Base-by-base conservation (phyloP, 768 basidiomycete genomes). In the Boletus rubroflammeus region DNA sequence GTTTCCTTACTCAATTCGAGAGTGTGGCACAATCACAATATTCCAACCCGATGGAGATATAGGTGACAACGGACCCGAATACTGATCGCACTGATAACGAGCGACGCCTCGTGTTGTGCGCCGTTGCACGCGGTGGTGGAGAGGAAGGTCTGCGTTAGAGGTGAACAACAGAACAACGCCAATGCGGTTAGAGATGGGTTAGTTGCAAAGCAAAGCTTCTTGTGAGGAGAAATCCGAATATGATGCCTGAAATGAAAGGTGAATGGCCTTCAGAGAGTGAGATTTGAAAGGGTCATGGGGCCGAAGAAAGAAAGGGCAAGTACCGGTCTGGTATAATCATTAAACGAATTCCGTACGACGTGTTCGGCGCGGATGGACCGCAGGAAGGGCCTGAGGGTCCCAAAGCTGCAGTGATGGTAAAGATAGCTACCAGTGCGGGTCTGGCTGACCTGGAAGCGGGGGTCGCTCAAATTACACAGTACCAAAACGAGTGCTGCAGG, bases 51-150 rank as follows among this genome's bases (percentile, higher is more conserved):
- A 52, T 15, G 47, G 49, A 29, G 43, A 38, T 43, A 46, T 29
- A 49, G 17, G 42, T 44, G 36, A 43, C 44, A 48, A 50, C 60
- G 58, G 59, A 46, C 38, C 60, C 62, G 62, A 58, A 41, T 31
- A 39, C 17, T 35, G 47, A 50, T 52, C n/a, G 28, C n/a, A 28
- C 32, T 25, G 62, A 60, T 50, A 41, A 38, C 45, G 25, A 32
- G 19, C 13, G 32, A 9, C 21, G 41, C 59, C 62, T 45, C 58
- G 23, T 55, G 59, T 41, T 36, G 41, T 32, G 47, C 9, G 36
- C 43, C 38, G 44, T 47, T 51, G 36, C 52, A 44, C 40, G 25
- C n/a, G 21, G 50, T 38, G 29, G 40, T 39, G 39, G 42, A 25
- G 48, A 53, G 40, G 3, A 40, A 43, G 47, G 49, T 25, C 40